phyloP scores from a whole-genome alignment of 106 monocot species.

The Dioscorea zingiberensis region DNA sequence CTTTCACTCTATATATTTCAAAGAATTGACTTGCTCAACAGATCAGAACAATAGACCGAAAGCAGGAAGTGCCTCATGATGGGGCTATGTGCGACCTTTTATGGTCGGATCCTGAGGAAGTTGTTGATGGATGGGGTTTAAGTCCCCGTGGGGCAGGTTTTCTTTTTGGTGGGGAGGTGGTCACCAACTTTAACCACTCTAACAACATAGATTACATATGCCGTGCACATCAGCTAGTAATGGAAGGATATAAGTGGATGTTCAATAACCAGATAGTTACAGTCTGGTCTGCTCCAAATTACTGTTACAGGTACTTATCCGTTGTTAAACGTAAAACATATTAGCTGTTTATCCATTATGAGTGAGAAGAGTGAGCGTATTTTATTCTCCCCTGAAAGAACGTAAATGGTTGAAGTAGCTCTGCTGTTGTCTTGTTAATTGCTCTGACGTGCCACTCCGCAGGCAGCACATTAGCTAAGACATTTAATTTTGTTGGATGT shows the following conservation, averaged over 20 bases:
- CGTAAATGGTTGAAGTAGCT: no score
- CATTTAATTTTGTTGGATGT: no score
- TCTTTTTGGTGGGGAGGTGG: constrained; percentile 86
- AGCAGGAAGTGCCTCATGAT: constrained; percentile 99
- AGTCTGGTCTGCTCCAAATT: constrained; percentile 99
- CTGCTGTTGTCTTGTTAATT: no score
- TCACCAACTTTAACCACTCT: constrained; percentile 73
- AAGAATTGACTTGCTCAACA: constrained; percentile 11
- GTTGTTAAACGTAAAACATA: no score
- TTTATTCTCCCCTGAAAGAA: no score
- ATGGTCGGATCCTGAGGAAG: constrained; percentile 99
- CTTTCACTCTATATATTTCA: no score
- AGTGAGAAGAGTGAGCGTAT: no score
- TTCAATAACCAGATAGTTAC: constrained; percentile 97
- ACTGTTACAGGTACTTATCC: constrained; percentile 72
- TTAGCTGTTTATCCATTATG: no score
- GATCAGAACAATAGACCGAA: constrained; percentile 97
- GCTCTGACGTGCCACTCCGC: no score
- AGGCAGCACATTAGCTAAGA: no score
- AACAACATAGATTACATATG: constrained; percentile 97
- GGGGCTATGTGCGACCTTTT: constrained; percentile 97
- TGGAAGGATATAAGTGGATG: constrained; percentile 99
- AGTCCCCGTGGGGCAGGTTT: constrained; percentile 96
- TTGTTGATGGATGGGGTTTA: constrained; percentile 91
- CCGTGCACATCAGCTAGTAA: constrained; percentile 96